Evolutionary conservation across 306 rosid species (phyloP).

Genomic region (Luffa aegyptiaca): DNA sequence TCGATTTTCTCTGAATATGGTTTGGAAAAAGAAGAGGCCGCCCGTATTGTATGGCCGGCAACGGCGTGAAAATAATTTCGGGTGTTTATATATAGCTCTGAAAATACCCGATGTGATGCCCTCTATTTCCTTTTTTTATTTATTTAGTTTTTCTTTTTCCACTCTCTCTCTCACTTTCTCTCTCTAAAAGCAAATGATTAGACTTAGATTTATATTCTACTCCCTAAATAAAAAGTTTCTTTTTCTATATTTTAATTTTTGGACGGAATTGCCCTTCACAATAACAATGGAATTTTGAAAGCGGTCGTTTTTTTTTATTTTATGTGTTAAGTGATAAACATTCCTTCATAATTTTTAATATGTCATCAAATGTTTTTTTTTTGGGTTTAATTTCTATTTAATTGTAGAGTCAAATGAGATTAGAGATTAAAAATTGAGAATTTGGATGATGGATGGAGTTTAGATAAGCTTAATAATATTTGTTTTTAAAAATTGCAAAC

Average conservation of each 20-base stretch:
- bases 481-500: too few relatives aligned
- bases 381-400: not conserved
- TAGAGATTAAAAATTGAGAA: not conserved
- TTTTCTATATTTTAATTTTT: not conserved
- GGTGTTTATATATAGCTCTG: constrained; percentile 6
- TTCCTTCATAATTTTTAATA: not conserved
- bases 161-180: not conserved
- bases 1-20: not conserved
- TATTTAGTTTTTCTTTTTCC: not conserved
- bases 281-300: too few relatives aligned
- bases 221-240: not conserved
- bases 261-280: not conserved
- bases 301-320: too few relatives aligned
- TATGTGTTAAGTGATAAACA: not conserved
- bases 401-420: not conserved
- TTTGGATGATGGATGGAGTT: not conserved
- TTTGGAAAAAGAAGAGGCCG: constrained; percentile 8
- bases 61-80: not conserved
- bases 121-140: not conserved
- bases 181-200: constrained; percentile 1
- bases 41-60: constrained; percentile 14
- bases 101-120: not conserved
- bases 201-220: not conserved
- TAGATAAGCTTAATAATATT: not conserved
- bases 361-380: not conserved